Evolutionary conservation across 2,329 filamentous ascomycete genomes (phyloP), one percentile per base, ranked within the genome.

Genomic region (Penicillium psychrosexuale): DNA sequence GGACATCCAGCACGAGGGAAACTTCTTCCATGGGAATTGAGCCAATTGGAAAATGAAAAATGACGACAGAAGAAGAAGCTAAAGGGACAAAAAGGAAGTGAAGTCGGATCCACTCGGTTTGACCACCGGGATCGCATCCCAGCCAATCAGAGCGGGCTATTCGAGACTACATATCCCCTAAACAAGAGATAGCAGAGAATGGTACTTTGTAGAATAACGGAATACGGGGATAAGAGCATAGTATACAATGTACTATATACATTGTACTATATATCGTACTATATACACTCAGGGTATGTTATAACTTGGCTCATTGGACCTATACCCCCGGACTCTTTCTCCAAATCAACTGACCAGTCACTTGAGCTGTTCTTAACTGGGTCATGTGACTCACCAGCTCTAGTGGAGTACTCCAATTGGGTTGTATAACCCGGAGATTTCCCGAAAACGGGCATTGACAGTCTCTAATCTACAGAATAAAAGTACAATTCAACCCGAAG

Each of bases 71-170:
- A 11, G 15, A 11, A 19, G 27, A 33, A 13, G 6, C 6, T 2
- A 22, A 22, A 31, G 7, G 4, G n/a, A 19, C 31, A 33, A 31
- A 30, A 22, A n/a, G 5, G 19, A 31, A 27, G 47, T 48, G n/a
- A 47, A 47, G 49, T 15, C 9, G 49, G 40, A 28, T 46, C 40
- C 42, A 46, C 40, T 31, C 7, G 30, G 6, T 19, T 24, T 15
- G 13, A 31, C 17, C 24, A 27, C 37, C 52, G 52, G 52, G 33
- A 51, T 51, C 39, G 40, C 39, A 45, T 15, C 8, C 52, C 52
- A 51, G 47, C 52, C 52, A 54, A 54, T 51, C 33, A 45, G n/a
- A 22, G 7, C 5, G 0, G 7, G 3, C 1, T 0, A 27, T n/a
- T 39, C 5, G 19, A 12, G 7, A 39, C 19, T 24, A 37, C 36